Evolutionary conservation across 208 protist species (phyloP).

Genomic region (Trypanosoma conorhini): DNA sequence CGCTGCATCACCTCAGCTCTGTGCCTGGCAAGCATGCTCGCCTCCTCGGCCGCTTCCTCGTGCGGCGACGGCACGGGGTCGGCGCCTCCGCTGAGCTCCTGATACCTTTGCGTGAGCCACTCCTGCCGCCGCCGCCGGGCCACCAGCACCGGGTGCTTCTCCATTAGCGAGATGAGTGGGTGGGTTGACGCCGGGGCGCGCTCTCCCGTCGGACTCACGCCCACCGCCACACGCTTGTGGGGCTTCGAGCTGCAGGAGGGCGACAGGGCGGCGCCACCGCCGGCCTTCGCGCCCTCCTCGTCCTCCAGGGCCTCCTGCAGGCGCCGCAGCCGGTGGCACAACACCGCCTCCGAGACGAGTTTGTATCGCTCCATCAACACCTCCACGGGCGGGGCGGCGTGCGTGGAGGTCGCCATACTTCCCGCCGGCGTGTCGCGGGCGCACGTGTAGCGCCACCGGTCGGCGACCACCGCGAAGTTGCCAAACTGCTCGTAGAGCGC

Average conservation of each 20-base stretch:
- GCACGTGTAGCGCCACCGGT: constrained; percentile 44
- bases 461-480: constrained; percentile 54
- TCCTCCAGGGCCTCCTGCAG: constrained; percentile 4
- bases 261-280: neutral
- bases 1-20: constrained; percentile 8
- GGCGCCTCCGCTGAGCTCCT: neutral
- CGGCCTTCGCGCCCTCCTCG: neutral
- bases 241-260: neutral
- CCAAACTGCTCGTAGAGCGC: constrained; percentile 59
- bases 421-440: neutral
- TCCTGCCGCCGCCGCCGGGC: constrained; percentile 3
- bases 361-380: constrained; percentile 32
- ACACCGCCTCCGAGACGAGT: constrained; percentile 25
- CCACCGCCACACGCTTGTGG: neutral
- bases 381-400: constrained; percentile 20
- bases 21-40: constrained; percentile 5
- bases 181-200: constrained; percentile 9
- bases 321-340: constrained; percentile 12
- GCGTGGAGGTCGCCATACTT: neutral
- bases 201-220: neutral
- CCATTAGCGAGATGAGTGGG: constrained; percentile 27
- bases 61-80: neutral
- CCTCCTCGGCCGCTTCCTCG: neutral
- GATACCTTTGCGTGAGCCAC: constrained; percentile 16
- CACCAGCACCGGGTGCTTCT: constrained; percentile 33